These are phyloP conservation scores for Volvox carteri DNA, from an alignment of 163 green algal species.

Conservation along the genomic window DNA sequence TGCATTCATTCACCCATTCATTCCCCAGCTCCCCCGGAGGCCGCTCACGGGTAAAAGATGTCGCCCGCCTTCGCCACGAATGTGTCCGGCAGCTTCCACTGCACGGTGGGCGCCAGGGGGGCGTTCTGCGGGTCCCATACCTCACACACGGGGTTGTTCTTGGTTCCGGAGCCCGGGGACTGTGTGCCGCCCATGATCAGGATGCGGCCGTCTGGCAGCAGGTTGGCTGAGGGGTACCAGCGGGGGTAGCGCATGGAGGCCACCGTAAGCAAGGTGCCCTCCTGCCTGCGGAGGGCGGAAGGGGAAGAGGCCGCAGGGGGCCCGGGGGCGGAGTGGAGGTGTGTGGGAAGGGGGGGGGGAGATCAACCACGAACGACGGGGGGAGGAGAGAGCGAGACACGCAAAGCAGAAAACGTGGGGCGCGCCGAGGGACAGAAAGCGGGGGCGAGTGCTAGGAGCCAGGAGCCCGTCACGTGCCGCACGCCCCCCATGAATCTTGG, in stretches of 20 bases:
- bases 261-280: slow-evolving; percentile 24
- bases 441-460: background rate
- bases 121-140: slow-evolving; percentile 60
- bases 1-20: too few relatives aligned
- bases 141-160: slow-evolving; percentile 59
- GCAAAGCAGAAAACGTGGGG: background rate
- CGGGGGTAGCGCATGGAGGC: slow-evolving; percentile 43
- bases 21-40: background rate
- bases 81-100: slow-evolving; percentile 14
- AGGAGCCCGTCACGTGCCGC: background rate
- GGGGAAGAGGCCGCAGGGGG: background rate
- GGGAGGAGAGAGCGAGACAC: background rate
- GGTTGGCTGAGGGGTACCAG: slow-evolving; percentile 62
- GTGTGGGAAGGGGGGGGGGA: background rate
- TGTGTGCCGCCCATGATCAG: slow-evolving; percentile 65
- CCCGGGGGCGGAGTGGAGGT: background rate
- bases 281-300: background rate
- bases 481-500: too few relatives aligned
- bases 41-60: slow-evolving; percentile 53
- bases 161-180: slow-evolving; percentile 55
- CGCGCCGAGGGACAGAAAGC: background rate
- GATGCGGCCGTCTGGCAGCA: slow-evolving; percentile 60
- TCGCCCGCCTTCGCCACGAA: slow-evolving; percentile 44
- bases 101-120: background rate
- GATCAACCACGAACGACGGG: background rate